These are phyloP conservation scores for Ilyonectria sp. DNA, from an alignment of 2,329 filamentous ascomycete genomes.

Conservation along the genomic window DNA sequence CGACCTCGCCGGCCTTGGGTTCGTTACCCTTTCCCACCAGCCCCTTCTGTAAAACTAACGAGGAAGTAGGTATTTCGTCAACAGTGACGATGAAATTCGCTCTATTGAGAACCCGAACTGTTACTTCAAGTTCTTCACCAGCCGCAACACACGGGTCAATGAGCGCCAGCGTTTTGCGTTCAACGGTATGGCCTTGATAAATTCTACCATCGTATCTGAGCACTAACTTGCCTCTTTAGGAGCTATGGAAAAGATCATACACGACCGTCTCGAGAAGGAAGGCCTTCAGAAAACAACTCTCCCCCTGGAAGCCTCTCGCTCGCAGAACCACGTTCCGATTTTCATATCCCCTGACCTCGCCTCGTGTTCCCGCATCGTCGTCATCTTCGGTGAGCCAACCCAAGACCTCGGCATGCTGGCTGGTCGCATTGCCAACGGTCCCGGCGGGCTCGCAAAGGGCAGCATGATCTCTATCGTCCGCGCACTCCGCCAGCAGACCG, in stretches of 20 bases:
- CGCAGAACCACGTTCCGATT: conserved; percentile 77
- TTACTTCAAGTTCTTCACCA: conserved; percentile 82
- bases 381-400: conserved; percentile 80
- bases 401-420: conserved; percentile 85
- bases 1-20: conserved; percentile 82
- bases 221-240: conserved; percentile 58
- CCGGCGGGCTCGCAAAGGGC: conserved; percentile 79
- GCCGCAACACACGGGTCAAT: conserved; percentile 83
- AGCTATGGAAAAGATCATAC: conserved; percentile 74
- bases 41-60: background rate
- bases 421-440: conserved; percentile 75
- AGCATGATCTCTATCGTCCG: conserved; percentile 76
- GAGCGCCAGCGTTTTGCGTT: conserved; percentile 81
- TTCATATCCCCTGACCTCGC: conserved; percentile 69
- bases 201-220: fast-evolving
- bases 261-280: conserved; percentile 72
- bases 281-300: conserved; percentile 74
- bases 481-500: conserved; percentile 56
- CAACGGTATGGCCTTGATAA: conserved; percentile 69
- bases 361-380: conserved; percentile 73
- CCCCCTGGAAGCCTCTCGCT: conserved; percentile 65
- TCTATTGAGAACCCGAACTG: conserved; percentile 76
- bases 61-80: conserved; percentile 80
- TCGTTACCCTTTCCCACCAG: conserved; percentile 7
- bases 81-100: conserved; percentile 81